These are phyloP conservation scores for Trypanosoma avium DNA, from an alignment of 208 protist species.

Conservation along the genomic window DNA sequence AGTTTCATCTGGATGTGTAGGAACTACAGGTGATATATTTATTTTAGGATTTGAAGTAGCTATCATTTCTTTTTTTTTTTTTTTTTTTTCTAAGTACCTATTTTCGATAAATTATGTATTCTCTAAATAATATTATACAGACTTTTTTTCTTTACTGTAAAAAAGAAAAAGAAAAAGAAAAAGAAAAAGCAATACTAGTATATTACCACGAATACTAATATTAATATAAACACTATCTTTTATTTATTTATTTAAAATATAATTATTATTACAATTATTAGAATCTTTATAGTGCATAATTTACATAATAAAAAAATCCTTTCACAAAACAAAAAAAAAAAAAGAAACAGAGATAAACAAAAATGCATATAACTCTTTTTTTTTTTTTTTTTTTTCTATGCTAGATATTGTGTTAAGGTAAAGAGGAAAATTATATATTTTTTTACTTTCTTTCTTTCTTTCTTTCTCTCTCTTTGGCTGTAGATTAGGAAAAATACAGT, in stretches of 20 bases:
- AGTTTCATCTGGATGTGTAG: slow-evolving; percentile 11
- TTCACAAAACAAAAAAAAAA: neutral
- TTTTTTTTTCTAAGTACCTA: too few relatives aligned
- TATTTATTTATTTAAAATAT: neutral
- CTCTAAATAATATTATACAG: too few relatives aligned
- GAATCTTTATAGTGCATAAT: neutral
- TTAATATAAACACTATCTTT: neutral
- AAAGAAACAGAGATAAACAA: slow-evolving; percentile 6
- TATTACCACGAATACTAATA: too few relatives aligned
- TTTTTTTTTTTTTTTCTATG: neutral
- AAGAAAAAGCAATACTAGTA: too few relatives aligned
- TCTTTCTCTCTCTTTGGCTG: neutral
- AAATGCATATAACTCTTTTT: neutral
- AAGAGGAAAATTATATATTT: neutral
- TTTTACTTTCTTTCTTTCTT: neutral
- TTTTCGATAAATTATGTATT: neutral
- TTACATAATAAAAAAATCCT: neutral
- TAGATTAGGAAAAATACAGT: neutral
- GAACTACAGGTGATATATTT: neutral
- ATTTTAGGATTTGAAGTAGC: neutral
- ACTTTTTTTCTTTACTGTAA: too few relatives aligned
- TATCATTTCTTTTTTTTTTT: neutral
- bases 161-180: too few relatives aligned
- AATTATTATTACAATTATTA: neutral
- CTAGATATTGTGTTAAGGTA: neutral